Evolutionary conservation across 2,329 filamentous ascomycete species (phyloP), one percentile per base, ranked within the genome.

Genomic region (Colletotrichum abscissum): DNA sequence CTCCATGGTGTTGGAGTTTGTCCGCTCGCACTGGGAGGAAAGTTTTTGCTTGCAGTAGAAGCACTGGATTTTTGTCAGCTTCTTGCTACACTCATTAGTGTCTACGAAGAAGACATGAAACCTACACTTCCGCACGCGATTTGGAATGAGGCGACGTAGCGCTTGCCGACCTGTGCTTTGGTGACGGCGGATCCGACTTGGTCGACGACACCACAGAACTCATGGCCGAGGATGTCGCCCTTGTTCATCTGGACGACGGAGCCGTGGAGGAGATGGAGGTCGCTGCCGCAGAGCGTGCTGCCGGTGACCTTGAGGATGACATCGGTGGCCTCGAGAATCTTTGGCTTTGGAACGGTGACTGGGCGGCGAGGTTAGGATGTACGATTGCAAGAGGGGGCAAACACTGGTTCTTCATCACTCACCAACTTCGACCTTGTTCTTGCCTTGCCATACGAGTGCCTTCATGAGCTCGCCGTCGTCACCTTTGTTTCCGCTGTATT

Each of bases 141-240:
- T 81, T 97, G 94, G 85, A 97, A 97, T 11, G 92, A 93, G 0
- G 93, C 94, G 1, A 97, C 95, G 24, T 97, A 95, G 35, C 95
- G 86, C 76, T 91, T 88, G 16, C 92, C 92, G 8, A 85, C 81
- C 73, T 90, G 82, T 60, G 92, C 81, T 3, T 87, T 88, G 63
- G 82, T 88, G 3, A 91, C 86, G 0, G 75, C 85, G 0, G 88
- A 80, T 0, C 92, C 92, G 1, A 92, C 83, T 60, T 87, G 83
- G 42, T 89, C 87, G 3, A 87, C 88, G 24, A 89, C 79, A 38
- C 88, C 88, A 73, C 88, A 89, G 78, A 94, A 90, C 74, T 90
- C 88, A 76, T 90, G 88, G 24, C 92, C 92, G 0, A 94, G 86
- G 52, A 94, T 92, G 79, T 94, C 92, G 33, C 91, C 91, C 75